Percentiles rank a stretch among this genome's conserved stretches.
These are phyloP conservation scores for Aureobasidium sp. DNA, from an alignment of 2,329 filamentous ascomycete species.

Conservation along the genomic window DNA sequence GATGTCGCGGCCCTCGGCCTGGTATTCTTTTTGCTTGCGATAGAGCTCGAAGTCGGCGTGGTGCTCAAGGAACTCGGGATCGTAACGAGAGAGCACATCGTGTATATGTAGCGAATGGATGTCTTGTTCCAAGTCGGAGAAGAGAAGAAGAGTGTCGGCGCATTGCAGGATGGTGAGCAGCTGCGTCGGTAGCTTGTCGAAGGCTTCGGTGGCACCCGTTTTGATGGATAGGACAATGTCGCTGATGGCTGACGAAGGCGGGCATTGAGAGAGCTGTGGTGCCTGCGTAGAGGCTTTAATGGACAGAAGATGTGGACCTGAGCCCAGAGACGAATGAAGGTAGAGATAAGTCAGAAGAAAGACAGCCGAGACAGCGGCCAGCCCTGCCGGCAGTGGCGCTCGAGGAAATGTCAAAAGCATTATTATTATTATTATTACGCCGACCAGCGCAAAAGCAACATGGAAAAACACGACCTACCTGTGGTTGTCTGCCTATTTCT, in stretches of 20 bases:
- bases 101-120: constrained; percentile 45
- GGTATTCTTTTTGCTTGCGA: constrained; percentile 20
- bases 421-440: no score
- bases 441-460: background rate
- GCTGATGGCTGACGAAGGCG: constrained; percentile 28
- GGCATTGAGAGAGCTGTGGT: constrained; percentile 1
- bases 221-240: constrained; percentile 52
- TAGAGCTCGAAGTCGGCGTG: constrained; percentile 24
- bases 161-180: constrained; percentile 50
- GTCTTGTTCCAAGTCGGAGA: constrained; percentile 51
- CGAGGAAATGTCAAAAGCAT: constrained; percentile 3
- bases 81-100: constrained; percentile 43
- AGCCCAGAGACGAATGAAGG: background rate
- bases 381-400: background rate
- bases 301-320: background rate
- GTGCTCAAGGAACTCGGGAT: constrained; percentile 1
- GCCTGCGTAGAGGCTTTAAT: background rate
- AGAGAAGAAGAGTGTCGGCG: constrained; percentile 50
- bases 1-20: constrained; percentile 19
- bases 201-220: constrained; percentile 52
- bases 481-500: background rate
- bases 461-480: background rate
- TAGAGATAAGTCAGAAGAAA: constrained; percentile 3
- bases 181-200: constrained; percentile 49
- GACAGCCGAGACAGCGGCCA: background rate